phyloP scores from a whole-genome alignment of 768 basidiomycete genomes.

The Vararia minispora region DNA sequence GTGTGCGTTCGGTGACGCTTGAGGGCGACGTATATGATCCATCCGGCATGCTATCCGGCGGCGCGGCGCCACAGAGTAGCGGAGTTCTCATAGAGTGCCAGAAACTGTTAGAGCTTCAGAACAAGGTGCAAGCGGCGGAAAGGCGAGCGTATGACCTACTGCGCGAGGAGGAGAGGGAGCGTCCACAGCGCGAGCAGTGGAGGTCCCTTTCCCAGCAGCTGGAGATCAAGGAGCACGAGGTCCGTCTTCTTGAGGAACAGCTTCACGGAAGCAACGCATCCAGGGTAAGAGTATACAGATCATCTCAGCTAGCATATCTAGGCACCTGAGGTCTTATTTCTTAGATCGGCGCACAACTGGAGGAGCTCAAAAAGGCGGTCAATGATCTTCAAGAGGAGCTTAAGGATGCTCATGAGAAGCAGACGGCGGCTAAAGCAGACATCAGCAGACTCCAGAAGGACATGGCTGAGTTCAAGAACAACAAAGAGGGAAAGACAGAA shows the following conservation, averaged over 20 bases:
- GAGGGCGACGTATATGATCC: slow-evolving; percentile 97
- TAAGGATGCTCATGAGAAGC: slow-evolving; percentile 62
- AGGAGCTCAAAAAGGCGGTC: slow-evolving; percentile 55
- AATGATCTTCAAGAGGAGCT: slow-evolving; percentile 44
- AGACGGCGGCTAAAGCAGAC: slow-evolving; percentile 65
- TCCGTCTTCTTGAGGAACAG: slow-evolving; percentile 72
- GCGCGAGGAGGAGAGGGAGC: slow-evolving; percentile 38
- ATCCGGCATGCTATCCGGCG: slow-evolving; percentile 86
- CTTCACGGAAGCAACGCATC: slow-evolving; percentile 84
- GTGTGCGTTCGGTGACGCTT: slow-evolving; percentile 81
- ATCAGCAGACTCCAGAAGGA: slow-evolving; percentile 86
- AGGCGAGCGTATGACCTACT: too few species aligned
- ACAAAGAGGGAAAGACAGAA: slow-evolving; percentile 93
- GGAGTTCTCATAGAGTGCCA: slow-evolving; percentile 77
- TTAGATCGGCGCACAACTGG: slow-evolving; percentile 76
- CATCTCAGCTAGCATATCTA: too few species aligned
- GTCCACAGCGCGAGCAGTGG: slow-evolving; percentile 52
- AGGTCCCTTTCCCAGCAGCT: slow-evolving; percentile 48
- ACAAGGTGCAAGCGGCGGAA: slow-evolving; percentile 63
- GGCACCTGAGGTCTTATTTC: background rate
- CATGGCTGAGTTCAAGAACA: slow-evolving; percentile 98
- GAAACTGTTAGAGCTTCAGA: too few species aligned
- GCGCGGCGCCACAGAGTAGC: slow-evolving; percentile 67
- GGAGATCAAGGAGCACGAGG: slow-evolving; percentile 85
- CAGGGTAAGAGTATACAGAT: slow-evolving; percentile 44